Evolutionary conservation across 1,139 yeast species (phyloP).

Genomic region (Taiozyma onychis): DNA sequence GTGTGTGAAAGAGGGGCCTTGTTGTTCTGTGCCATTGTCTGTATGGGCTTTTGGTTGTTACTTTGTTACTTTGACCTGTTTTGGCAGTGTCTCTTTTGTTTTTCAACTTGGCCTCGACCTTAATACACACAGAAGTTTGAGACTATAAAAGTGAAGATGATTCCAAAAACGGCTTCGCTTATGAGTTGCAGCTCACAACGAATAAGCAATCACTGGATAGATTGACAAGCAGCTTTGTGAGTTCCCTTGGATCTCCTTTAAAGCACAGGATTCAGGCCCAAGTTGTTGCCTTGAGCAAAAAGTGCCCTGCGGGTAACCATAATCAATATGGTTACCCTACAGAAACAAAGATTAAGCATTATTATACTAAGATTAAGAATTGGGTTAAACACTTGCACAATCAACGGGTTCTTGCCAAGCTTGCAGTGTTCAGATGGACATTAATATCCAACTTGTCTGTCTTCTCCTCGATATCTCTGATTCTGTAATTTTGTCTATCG

Average conservation of each 20-base stretch:
- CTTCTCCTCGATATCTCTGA: constrained; percentile 45
- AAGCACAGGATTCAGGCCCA: no score
- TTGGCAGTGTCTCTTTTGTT: background rate
- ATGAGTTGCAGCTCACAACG: no score
- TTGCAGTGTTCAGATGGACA: constrained; percentile 42
- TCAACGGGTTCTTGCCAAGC: constrained; percentile 21
- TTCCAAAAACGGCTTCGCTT: no score
- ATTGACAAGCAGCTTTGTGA: no score
- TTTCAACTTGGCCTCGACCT: background rate
- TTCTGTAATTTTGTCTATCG: constrained; percentile 44
- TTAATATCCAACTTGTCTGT: constrained; percentile 49
- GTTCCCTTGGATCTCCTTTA: no score
- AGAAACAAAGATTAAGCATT: background rate
- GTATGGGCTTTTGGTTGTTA: background rate
- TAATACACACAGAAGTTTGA: no score
- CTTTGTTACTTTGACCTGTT: background rate
- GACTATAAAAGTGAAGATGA: no score
- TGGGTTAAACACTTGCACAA: background rate
- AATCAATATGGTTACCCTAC: background rate
- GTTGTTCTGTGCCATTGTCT: constrained; percentile 5
- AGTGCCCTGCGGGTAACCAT: no score
- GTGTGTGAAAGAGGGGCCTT: constrained; percentile 58
- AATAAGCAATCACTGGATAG: no score
- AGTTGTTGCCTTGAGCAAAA: no score
- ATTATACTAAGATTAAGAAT: background rate